Base-by-base conservation (phyloP, 306 rosid species). In the Mucuna pruriens region DNA sequence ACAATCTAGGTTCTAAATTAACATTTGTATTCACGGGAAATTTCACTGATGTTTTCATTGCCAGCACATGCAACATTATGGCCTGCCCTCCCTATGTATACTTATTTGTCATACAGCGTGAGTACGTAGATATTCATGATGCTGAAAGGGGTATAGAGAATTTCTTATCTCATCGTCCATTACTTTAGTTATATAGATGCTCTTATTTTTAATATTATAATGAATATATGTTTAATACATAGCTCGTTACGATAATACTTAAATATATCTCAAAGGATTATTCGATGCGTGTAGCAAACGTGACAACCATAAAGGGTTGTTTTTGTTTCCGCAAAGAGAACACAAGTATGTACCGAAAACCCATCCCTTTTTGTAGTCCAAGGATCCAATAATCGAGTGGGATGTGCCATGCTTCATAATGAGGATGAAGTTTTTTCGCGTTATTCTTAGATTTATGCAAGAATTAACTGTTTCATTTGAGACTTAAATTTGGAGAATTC, bases 21-120 rank as follows among this genome's bases (percentile, higher is more conserved):
- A 63, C 13, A 63, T 33, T 7, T 38, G 72, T 66, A 4, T 33
- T 34, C 6, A 16, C 33, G 23, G 70, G 62, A 33, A 69, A 69
- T 69, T 69, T 69, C 1, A 9, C 26, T 6, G 17, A 45, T 13
- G 39, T 6, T 49, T 71, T 49, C 0, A 74, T 38, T 16, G 36
- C 7, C 2, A 26, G 61, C 71, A 76, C 46, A 61, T 76, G 71
- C 61, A n/a, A 12, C 51, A 44, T 29, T 74, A 55, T 72, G 80
- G 71, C 58, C 7, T 44, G 71, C 13, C 71, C 60, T 20, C 40
- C 8, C 55, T 61, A 19, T 20, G 33, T 5, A 57, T 16, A 58
- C 38, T 16, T 57, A 11, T 57, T 55, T 74, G 39, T 42, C 54
- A 52, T 69, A 23, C 17, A 15, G 4, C 4, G 65, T 73, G 8